phyloP scores from a whole-genome alignment of 2,329 filamentous ascomycete species.

The Fusarium chlamydosporum region DNA sequence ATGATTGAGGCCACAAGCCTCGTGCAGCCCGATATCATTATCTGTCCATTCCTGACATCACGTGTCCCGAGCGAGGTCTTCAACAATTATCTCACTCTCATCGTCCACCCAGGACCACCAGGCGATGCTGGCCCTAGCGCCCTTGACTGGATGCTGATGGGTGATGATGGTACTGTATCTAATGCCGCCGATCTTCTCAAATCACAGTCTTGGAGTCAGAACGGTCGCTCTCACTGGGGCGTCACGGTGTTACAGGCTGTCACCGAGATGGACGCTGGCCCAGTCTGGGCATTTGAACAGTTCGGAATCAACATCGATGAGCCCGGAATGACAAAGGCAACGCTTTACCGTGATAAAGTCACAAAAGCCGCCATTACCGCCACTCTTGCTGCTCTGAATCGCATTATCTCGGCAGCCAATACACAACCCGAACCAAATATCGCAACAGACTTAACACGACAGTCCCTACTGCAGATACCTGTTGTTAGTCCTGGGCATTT shows the following conservation, averaged over 20 bases:
- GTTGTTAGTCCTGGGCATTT: slow-evolving; percentile 6
- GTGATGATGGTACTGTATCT: slow-evolving; percentile 27
- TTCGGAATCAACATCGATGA: slow-evolving; percentile 35
- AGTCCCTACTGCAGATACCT: not conserved
- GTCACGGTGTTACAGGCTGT: slow-evolving; percentile 39
- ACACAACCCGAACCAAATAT: slow-evolving; percentile 1
- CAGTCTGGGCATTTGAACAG: slow-evolving; percentile 40
- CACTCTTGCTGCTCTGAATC: slow-evolving; percentile 20
- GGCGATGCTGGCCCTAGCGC: slow-evolving; percentile 38
- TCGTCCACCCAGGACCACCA: slow-evolving; percentile 34
- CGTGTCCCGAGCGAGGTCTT: slow-evolving; percentile 29
- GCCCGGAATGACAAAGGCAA: slow-evolving; percentile 31
- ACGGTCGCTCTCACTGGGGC: slow-evolving; percentile 38
- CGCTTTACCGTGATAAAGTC: slow-evolving; percentile 26
- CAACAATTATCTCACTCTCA: slow-evolving; percentile 33
- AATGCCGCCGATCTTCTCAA: slow-evolving; percentile 30
- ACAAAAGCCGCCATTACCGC: slow-evolving; percentile 30
- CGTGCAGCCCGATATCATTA: slow-evolving; percentile 28
- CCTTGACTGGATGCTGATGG: slow-evolving; percentile 38
- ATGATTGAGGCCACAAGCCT: slow-evolving; percentile 34
- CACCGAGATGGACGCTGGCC: slow-evolving; percentile 38
- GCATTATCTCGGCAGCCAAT: slow-evolving; percentile 13
- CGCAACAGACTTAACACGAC: not conserved
- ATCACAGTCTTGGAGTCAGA: slow-evolving; percentile 23
- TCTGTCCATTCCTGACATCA: slow-evolving; percentile 35